Evolutionary conservation across 2,329 filamentous ascomycete genomes (phyloP).

Genomic region (Blastomyces gilchristii): DNA sequence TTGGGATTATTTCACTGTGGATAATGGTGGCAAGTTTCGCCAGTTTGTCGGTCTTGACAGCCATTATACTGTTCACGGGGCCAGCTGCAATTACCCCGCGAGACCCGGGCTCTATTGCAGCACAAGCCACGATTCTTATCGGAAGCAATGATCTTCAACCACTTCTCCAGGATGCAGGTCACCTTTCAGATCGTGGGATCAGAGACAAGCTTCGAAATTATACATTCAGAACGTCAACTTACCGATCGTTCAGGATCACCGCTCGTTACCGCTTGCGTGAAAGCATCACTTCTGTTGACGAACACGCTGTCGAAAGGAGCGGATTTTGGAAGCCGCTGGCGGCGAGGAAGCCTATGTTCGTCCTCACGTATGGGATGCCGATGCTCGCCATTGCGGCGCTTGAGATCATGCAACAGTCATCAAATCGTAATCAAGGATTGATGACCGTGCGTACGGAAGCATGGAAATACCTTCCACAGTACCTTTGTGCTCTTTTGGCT

Average conservation of each 20-base stretch:
- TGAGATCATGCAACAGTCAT: not conserved
- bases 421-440: not conserved
- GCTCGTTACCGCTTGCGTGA: not conserved
- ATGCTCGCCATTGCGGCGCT: not conserved
- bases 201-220: not conserved
- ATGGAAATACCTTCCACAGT: not conserved
- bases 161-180: not conserved
- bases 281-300: not conserved
- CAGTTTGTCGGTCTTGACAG: not conserved
- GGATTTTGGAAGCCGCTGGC: constrained; percentile 1
- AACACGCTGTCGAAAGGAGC: not conserved
- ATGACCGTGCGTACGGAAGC: not conserved
- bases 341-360: not conserved
- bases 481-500: not conserved
- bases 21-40: constrained; percentile 1
- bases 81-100: not conserved
- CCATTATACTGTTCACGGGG: not conserved
- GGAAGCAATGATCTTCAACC: not conserved
- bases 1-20: not conserved
- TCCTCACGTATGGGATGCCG: not conserved
- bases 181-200: not conserved
- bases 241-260: constrained; percentile 4
- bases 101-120: not conserved
- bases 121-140: not conserved
- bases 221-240: constrained; percentile 2